phyloP scores from a whole-genome alignment of 176 grass and related monocot species.

The barley (Hordeum vulgare) region DNA sequence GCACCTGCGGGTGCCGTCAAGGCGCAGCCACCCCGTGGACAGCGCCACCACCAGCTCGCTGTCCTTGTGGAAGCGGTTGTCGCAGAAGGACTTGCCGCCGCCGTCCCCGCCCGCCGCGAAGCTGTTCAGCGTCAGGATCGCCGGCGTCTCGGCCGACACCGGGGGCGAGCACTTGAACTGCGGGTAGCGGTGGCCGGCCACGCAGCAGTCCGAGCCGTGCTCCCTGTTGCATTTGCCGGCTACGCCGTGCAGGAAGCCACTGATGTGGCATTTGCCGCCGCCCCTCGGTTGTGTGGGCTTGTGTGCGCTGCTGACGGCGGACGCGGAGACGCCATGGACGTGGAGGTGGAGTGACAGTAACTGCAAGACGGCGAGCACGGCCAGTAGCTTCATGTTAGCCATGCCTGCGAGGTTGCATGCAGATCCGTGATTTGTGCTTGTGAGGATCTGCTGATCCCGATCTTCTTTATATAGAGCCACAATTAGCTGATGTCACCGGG shows the following conservation, averaged over 20 bases:
- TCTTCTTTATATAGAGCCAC: too few relatives aligned
- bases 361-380: constrained; percentile 10
- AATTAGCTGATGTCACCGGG: too few relatives aligned
- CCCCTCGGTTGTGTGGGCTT: not conserved
- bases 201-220: too few relatives aligned
- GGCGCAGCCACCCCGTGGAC: too few relatives aligned
- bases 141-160: not conserved
- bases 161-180: too few relatives aligned
- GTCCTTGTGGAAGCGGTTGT: not conserved
- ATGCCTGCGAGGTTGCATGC: not conserved
- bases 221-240: not conserved
- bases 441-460: too few relatives aligned
- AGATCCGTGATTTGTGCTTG: too few relatives aligned
- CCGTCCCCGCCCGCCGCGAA: not conserved
- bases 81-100: not conserved
- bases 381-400: constrained; percentile 3
- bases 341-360: constrained; percentile 12
- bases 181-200: too few relatives aligned
- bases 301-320: not conserved
- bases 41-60: too few relatives aligned
- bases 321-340: not conserved
- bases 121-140: constrained; percentile 1
- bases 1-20: too few relatives aligned
- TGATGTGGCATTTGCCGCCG: not conserved
- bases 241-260: not conserved